Base-by-base conservation (phyloP, 106 monocot genomes). In the Allium cepa region DNA sequence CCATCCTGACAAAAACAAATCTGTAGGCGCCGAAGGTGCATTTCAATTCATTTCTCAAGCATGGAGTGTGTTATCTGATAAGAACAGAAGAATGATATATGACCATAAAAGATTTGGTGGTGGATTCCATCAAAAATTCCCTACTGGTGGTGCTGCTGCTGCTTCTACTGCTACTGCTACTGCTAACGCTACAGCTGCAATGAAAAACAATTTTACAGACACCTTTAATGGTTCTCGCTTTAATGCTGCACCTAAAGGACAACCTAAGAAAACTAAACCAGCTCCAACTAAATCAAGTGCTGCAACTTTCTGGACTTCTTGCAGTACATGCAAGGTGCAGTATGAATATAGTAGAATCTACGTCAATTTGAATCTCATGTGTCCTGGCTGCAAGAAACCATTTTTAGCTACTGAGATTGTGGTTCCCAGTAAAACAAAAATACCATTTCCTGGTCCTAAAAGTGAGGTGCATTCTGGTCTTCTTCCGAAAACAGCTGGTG, bases 1-100 rank as follows among this genome's bases (percentile, higher is more conserved):
- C 17, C 94, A 94, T 56, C 94, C 94, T 60, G 94, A 94, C 73
- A 94, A 94, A 69, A 94, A 94, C 77, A 90, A 86, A 59, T 82
- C 81, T 8, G 17, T 87, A 11, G 90, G 94, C 46, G 90, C 90
- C 62, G 90, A 94, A 75, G 76, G 77, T 50, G 90, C 94, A 48
- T 94, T 94, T 64, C 79, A 90, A 57, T 72, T 84, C 59, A 68
- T 94, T 67, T 86, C 75, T 9, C 83, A 94, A 63, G 94, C 94
- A 46, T 94, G 80, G 80, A 82, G 70, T 57, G 78, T 94, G 49
- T 60, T 94, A 62, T 94, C 94, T 22, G 87, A 94, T 75, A 90
- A 78, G 62, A 62, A 56, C 17, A 87, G 67, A 70, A 84, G 84
- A 82, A 62, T 74, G 49, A 0, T 69, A 10, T 94, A 90, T 80